Evolutionary conservation across 768 basidiomycete species (phyloP).

Genomic region (Boletus patriciae): DNA sequence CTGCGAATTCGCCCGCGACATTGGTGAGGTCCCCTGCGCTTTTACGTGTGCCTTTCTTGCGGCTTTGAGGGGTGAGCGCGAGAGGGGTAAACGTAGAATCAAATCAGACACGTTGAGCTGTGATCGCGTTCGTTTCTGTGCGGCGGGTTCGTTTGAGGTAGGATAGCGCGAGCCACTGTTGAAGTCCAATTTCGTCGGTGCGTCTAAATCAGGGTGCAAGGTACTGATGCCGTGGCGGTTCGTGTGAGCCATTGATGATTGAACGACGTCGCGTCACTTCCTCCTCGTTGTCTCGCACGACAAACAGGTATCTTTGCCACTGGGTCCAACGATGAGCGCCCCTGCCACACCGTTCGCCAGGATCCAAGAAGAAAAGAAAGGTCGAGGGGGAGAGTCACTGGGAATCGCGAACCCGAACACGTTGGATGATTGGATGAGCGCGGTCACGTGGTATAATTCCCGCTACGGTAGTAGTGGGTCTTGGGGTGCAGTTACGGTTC

Average conservation of each 20-base stretch:
- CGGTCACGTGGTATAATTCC: neutral
- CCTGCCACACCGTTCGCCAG: neutral
- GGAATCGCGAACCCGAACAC: neutral
- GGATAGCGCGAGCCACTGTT: neutral
- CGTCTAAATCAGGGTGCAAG: conserved; percentile 3
- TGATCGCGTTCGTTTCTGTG: conserved; percentile 45
- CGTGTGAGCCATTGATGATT: conserved; percentile 22
- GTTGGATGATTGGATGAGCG: neutral
- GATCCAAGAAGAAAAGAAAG: neutral
- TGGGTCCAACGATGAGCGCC: neutral
- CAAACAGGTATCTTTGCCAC: neutral
- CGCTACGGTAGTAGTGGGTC: too few species aligned
- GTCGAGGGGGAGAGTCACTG: neutral
- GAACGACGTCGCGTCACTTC: conserved; percentile 2
- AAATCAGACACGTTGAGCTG: conserved; percentile 49
- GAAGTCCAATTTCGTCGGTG: conserved; percentile 1
- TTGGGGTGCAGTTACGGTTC: too few species aligned
- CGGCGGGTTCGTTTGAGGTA: neutral
- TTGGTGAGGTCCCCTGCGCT: conserved; percentile 28
- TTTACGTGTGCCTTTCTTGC: conserved; percentile 38
- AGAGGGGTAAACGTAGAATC: conserved; percentile 43
- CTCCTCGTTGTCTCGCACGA: neutral
- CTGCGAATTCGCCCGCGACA: conserved; percentile 3
- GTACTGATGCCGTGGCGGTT: conserved; percentile 10
- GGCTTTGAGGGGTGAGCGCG: conserved; percentile 53